phyloP scores from a whole-genome alignment of 2,329 filamentous ascomycete genomes.

The Alternaria longipes region DNA sequence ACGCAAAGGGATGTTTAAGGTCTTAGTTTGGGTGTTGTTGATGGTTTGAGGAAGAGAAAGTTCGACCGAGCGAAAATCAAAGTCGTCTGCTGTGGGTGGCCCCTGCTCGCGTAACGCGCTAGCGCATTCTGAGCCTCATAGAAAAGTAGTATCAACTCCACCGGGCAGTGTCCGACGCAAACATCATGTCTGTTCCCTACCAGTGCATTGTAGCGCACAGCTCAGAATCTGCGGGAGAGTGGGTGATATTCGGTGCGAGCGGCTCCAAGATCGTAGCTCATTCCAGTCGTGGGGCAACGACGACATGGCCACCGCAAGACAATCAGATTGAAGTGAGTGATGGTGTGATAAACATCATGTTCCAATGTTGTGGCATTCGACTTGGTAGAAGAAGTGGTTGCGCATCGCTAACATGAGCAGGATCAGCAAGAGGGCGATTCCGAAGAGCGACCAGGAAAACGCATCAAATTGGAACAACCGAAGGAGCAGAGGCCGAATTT shows the following conservation, averaged over 20 bases:
- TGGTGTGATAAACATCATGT: background rate
- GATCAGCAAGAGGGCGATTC: constrained; percentile 30
- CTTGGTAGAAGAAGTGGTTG: background rate
- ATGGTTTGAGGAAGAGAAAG: constrained; percentile 25
- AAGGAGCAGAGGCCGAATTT: constrained; percentile 66
- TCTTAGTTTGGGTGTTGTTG: constrained; percentile 60
- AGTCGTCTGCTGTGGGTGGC: constrained; percentile 33
- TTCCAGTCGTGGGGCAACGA: constrained; percentile 41
- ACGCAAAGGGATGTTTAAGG: constrained; percentile 99
- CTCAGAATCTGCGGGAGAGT: constrained; percentile 26
- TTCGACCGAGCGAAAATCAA: constrained; percentile 35
- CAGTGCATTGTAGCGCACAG: constrained; percentile 50
- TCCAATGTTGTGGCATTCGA: background rate
- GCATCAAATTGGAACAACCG: constrained; percentile 51
- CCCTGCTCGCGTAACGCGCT: constrained; percentile 27
- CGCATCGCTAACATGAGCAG: constrained; percentile 28
- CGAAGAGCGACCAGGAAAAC: constrained; percentile 53
- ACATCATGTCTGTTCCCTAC: constrained; percentile 50
- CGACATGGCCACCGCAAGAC: constrained; percentile 41
- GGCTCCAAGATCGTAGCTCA: constrained; percentile 72
- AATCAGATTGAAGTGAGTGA: constrained; percentile 36
- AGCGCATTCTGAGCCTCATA: constrained; percentile 18
- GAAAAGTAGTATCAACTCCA: constrained; percentile 22
- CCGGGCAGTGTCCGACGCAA: constrained; percentile 14
- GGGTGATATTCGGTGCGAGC: constrained; percentile 75